Evolutionary conservation across 257 asterid species (phyloP).

Genomic region (Plantago elongata): DNA sequence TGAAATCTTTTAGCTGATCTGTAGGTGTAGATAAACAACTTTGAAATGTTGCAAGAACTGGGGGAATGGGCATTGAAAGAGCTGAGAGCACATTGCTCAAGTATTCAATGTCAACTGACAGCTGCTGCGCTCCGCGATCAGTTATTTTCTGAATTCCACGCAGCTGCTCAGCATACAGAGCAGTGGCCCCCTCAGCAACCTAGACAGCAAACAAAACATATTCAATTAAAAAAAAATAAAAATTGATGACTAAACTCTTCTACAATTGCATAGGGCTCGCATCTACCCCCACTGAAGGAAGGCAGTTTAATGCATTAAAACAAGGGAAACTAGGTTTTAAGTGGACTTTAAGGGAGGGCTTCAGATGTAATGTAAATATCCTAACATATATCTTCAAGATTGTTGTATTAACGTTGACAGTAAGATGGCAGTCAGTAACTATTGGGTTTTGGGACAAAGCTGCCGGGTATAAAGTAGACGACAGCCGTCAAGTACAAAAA

Average conservation of each 20-base stretch:
- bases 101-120: constrained; percentile 87
- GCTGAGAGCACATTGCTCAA: constrained; percentile 93
- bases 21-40: constrained; percentile 74
- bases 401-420: constrained; percentile 1
- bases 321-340: too few relatives aligned
- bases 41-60: constrained; percentile 76
- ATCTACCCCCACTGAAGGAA: too few relatives aligned
- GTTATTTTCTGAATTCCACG: constrained; percentile 85
- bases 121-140: constrained; percentile 93
- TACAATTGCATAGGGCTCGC: too few relatives aligned
- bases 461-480: not conserved
- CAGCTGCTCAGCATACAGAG: constrained; percentile 79
- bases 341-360: too few relatives aligned
- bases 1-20: constrained; percentile 72
- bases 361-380: constrained; percentile 1
- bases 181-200: constrained; percentile 97
- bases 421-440: not conserved
- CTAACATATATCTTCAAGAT: not conserved
- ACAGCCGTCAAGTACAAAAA: not conserved
- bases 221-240: not conserved
- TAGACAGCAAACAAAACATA: constrained; percentile 12
- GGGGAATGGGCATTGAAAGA: constrained; percentile 81
- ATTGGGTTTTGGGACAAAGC: not conserved
- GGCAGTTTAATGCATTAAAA: too few relatives aligned
- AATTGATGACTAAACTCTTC: too few relatives aligned